phyloP scores from a whole-genome alignment of 1,139 yeast species.

The Suhomyces kunorum region DNA sequence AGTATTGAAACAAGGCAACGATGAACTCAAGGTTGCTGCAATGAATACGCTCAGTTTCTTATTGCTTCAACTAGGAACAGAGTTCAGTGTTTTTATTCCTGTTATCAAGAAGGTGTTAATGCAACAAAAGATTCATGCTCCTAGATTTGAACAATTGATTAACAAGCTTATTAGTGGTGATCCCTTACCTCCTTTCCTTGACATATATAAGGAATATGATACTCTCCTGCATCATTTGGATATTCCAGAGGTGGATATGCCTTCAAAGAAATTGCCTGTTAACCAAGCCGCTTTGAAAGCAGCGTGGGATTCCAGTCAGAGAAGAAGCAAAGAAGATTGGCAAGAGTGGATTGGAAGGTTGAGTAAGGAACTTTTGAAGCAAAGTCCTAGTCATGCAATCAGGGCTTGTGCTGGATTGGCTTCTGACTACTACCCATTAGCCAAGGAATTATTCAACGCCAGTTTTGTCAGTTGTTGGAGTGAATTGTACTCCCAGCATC shows the following conservation, averaged over 20 bases:
- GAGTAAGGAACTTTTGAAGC: conserved; percentile 82
- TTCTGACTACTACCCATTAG: conserved; percentile 82
- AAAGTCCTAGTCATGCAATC: conserved; percentile 92
- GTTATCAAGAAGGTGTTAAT: conserved; percentile 72
- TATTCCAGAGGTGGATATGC: conserved; percentile 65
- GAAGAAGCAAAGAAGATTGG: conserved; percentile 95
- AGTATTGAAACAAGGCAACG: conserved; percentile 58
- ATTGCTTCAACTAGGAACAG: conserved; percentile 78
- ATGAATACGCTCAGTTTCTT: conserved; percentile 82
- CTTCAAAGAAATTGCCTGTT: conserved; percentile 75
- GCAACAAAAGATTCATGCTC: conserved; percentile 65
- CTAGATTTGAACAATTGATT: conserved; percentile 79
- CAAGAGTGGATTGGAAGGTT: conserved; percentile 93
- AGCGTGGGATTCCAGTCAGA: conserved; percentile 91
- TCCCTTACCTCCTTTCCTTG: conserved; percentile 77
- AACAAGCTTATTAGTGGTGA: conserved; percentile 82
- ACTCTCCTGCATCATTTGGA: conserved; percentile 52
- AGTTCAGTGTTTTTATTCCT: conserved; percentile 85
- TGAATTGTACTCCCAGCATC: conserved; percentile 87
- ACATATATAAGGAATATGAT: conserved; percentile 69
- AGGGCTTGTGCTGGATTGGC: conserved; percentile 94
- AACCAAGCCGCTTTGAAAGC: conserved; percentile 73
- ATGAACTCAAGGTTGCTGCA: conserved; percentile 63
- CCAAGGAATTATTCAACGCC: conserved; percentile 89
- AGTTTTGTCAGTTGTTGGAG: conserved; percentile 97